Percentiles rank a stretch among this genome's conserved stretches.
Evolutionary conservation across 2,329 filamentous ascomycete species (phyloP).

Genomic region (Ilyonectria sp.): DNA sequence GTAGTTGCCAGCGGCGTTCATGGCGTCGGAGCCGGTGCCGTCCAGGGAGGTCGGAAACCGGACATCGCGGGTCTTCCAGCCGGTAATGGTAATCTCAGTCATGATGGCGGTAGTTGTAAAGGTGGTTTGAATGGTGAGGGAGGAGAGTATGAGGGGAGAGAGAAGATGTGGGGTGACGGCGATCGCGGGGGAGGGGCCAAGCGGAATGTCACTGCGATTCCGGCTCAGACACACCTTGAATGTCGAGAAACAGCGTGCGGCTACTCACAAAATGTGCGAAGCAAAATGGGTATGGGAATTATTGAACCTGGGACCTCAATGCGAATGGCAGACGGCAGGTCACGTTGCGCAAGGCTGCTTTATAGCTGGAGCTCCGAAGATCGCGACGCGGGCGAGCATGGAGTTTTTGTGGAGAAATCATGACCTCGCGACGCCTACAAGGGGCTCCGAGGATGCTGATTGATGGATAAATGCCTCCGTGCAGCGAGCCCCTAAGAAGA

Average conservation of each 20-base stretch:
- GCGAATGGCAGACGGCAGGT: not conserved
- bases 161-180: slow-evolving; percentile 38
- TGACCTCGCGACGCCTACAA: slow-evolving; percentile 33
- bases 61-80: slow-evolving; percentile 80
- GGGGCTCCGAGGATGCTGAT: slow-evolving; percentile 31
- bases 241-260: not conserved
- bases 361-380: slow-evolving; percentile 37
- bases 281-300: not conserved
- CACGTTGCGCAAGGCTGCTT: slow-evolving; percentile 34
- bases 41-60: slow-evolving; percentile 93
- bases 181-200: slow-evolving; percentile 43
- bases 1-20: slow-evolving; percentile 95
- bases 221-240: not conserved
- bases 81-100: slow-evolving; percentile 78
- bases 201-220: slow-evolving; percentile 2
- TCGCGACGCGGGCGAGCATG: slow-evolving; percentile 22
- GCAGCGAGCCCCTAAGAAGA: slow-evolving; percentile 29
- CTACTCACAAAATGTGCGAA: not conserved
- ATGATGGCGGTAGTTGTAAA: slow-evolving; percentile 32
- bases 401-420: slow-evolving; percentile 41
- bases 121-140: slow-evolving; percentile 1
- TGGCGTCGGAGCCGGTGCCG: slow-evolving; percentile 96
- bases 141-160: slow-evolving; percentile 27
- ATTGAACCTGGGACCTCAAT: not conserved
- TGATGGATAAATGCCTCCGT: slow-evolving; percentile 43